A percentile compares a stretch with the other conserved stretches of the same genome.
Evolutionary conservation across 345 rosid genomes (phyloP).

Genomic region (Eutrema japonicum): DNA sequence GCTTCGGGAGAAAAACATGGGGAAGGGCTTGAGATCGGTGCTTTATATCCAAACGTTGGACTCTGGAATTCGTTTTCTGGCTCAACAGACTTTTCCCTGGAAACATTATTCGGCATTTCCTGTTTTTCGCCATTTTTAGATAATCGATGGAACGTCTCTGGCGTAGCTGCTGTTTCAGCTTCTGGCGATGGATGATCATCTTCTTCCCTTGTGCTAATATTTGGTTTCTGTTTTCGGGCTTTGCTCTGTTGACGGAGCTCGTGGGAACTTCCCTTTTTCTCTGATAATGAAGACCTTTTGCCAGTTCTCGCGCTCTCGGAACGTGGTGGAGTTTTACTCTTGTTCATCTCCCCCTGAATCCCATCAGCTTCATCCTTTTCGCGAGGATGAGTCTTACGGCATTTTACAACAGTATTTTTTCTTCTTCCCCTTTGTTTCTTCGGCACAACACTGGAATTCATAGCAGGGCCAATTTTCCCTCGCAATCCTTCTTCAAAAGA

Average conservation of each 20-base stretch:
- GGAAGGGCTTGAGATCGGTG: slow-evolving; percentile 52
- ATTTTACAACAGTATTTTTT: slow-evolving; percentile 47
- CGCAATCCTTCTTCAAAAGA: slow-evolving; percentile 57
- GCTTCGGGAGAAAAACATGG: slow-evolving; percentile 53
- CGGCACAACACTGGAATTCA: slow-evolving; percentile 44
- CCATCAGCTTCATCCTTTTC: slow-evolving; percentile 48
- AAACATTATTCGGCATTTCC: slow-evolving; percentile 41
- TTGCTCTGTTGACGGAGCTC: slow-evolving; percentile 42
- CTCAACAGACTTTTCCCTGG: slow-evolving; percentile 44
- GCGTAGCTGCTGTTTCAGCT: slow-evolving; percentile 44
- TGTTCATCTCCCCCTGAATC: slow-evolving; percentile 46
- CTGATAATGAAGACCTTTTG: slow-evolving; percentile 54
- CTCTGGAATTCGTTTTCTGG: slow-evolving; percentile 55
- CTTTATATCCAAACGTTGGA: slow-evolving; percentile 64
- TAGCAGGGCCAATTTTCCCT: slow-evolving; percentile 43
- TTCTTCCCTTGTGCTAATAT: slow-evolving; percentile 44
- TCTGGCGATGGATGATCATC: slow-evolving; percentile 45
- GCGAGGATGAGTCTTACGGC: slow-evolving; percentile 50
- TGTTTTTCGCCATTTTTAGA: slow-evolving; percentile 46
- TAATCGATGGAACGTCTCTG: slow-evolving; percentile 41
- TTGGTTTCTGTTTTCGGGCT: slow-evolving; percentile 38
- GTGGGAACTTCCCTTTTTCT: slow-evolving; percentile 44
- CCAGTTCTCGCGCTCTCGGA: slow-evolving; percentile 46
- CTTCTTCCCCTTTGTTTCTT: slow-evolving; percentile 47
- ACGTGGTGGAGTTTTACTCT: slow-evolving; percentile 45